Evolutionary conservation across 202 grass and related monocot genomes (phyloP).

Genomic region (Panicum hallii): DNA sequence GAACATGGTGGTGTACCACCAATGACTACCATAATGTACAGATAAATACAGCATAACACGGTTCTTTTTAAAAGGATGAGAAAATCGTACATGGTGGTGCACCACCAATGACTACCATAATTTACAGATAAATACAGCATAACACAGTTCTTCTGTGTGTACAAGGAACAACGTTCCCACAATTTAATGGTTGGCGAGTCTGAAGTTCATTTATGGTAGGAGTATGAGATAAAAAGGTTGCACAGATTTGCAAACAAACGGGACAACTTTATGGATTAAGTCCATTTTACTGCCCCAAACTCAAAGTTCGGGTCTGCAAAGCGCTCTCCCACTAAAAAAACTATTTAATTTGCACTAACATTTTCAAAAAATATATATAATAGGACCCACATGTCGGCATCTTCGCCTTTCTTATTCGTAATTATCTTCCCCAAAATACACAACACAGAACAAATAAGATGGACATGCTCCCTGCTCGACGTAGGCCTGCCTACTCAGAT

Average conservation of each 20-base stretch:
- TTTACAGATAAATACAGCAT: conserved; percentile 18
- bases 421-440: too few relatives aligned
- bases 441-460: background rate
- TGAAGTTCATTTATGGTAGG: background rate
- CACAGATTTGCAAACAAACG: background rate
- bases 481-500: background rate
- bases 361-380: too few relatives aligned
- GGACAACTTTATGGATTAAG: background rate
- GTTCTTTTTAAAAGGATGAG: conserved; percentile 1
- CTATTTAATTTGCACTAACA: too few relatives aligned
- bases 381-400: too few relatives aligned
- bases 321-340: background rate
- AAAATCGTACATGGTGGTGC: background rate
- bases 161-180: background rate
- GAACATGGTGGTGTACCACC: conserved; percentile 2
- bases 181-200: background rate
- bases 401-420: too few relatives aligned
- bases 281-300: background rate
- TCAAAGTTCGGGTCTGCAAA: background rate
- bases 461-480: background rate
- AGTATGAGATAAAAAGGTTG: background rate
- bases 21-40: background rate
- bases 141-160: background rate
- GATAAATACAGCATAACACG: conserved; percentile 13
- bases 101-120: conserved; percentile 8